Evolutionary conservation across 345 rosid species (phyloP).

Genomic region (Gossypium thurberi): DNA sequence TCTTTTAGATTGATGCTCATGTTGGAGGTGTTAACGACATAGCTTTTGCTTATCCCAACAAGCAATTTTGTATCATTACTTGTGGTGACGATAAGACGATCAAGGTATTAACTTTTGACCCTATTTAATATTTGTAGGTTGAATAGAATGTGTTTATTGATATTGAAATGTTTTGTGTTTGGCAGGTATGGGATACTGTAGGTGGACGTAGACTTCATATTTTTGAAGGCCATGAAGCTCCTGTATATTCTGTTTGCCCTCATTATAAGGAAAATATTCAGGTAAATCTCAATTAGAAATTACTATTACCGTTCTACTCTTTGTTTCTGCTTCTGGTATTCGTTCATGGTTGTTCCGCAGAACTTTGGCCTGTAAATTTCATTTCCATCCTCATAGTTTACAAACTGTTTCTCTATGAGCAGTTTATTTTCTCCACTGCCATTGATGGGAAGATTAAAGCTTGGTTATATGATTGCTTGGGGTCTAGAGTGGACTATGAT

Average conservation of each 20-base stretch:
- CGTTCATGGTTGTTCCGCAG: background rate
- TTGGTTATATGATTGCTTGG: slow-evolving; percentile 72
- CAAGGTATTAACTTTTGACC: slow-evolving; percentile 29
- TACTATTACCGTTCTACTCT: background rate
- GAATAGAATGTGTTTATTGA: background rate
- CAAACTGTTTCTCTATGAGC: slow-evolving; percentile 13
- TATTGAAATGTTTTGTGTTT: background rate
- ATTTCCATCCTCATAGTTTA: background rate
- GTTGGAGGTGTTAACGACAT: slow-evolving; percentile 55
- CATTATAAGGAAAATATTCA: slow-evolving; percentile 25
- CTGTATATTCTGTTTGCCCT: slow-evolving; percentile 33
- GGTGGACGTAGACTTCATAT: slow-evolving; percentile 15
- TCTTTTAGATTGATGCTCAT: slow-evolving; percentile 65
- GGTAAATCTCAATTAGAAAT: slow-evolving; percentile 15
- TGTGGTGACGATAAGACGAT: slow-evolving; percentile 64
- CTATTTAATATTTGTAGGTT: background rate
- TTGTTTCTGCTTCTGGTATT: background rate
- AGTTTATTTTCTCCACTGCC: slow-evolving; percentile 90
- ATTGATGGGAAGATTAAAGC: slow-evolving; percentile 89
- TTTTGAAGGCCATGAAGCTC: slow-evolving; percentile 34
- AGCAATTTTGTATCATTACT: slow-evolving; percentile 49
- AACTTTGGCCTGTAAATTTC: background rate
- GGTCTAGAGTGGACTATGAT: slow-evolving; percentile 87
- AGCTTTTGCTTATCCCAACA: slow-evolving; percentile 63
- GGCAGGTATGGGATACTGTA: slow-evolving; percentile 34